Base-by-base conservation (phyloP, 1,284 basidiomycete species). In the Naganishia sp. region DNA sequence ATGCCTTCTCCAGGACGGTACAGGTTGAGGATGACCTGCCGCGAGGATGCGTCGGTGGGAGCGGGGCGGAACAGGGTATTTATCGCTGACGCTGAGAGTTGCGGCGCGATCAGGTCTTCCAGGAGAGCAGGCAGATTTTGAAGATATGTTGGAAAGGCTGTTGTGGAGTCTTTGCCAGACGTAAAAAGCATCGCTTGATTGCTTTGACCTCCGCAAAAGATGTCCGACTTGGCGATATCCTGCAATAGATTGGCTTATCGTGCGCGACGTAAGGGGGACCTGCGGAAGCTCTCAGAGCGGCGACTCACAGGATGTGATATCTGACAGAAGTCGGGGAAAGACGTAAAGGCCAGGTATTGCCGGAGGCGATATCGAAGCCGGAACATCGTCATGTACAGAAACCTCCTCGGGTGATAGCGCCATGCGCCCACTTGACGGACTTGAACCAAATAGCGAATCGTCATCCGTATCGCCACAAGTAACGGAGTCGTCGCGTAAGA, bases 11-110 rank as follows among this genome's bases (percentile, higher is more conserved):
- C 79, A 0, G 80, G 77, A 0, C 68, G 69, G 67, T 83, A 83
- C 21, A 81, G 74, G 71, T 83, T 83, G 62, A 83, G 70, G 55
- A 83, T 83, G 23, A 77, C 72, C 65, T 80, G 79, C 21, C 78
- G 50, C 18, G 50, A 49, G 1, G 50, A 25, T 11, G 58, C 57
- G n/a, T 50, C 42, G 13, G 23, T 32, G 11, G 31, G 32, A 3
- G 15, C 31, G 51, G 53, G 52, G 31, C 21, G 55, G 60, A 78
- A 76, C 9, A 74, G 55, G 0, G 67, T 62, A 2, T 21, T 9
- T 23, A 46, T 54, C 0, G 53, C 54, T 2, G 56, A 46, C 0
- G 43, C 0, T 1, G 73, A 69, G 0, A 76, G 49, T 0, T 10
- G 58, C 1, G 69, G 32, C 0, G 25, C 1, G 3, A 76, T 69